Evolutionary conservation across 2,329 filamentous ascomycete genomes (phyloP).

Genomic region (Verruconis gallopava): DNA sequence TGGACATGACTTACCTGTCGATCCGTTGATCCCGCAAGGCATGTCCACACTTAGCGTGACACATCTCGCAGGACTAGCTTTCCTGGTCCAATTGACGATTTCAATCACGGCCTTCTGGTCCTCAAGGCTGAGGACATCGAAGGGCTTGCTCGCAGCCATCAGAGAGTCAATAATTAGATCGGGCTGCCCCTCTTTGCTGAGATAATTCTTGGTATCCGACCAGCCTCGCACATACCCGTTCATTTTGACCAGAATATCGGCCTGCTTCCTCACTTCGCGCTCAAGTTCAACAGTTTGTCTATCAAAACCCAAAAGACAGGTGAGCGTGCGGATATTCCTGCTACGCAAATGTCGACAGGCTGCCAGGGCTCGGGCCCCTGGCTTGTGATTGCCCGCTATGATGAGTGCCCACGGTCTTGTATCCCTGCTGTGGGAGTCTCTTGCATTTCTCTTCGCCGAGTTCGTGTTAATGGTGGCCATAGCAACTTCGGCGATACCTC

Average conservation of each 20-base stretch:
- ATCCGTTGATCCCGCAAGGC: conserved; percentile 76
- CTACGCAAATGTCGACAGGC: conserved; percentile 79
- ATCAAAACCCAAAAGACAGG: conserved; percentile 77
- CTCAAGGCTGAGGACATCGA: conserved; percentile 72
- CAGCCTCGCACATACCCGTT: conserved; percentile 59
- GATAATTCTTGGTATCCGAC: conserved; percentile 43
- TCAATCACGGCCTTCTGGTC: conserved; percentile 78
- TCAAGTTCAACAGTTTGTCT: conserved; percentile 73
- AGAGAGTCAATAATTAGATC: conserved; percentile 82
- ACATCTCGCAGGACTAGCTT: conserved; percentile 53
- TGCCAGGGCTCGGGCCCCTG: conserved; percentile 70
- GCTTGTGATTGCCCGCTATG: conserved; percentile 91
- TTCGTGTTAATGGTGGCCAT: conserved; percentile 47
- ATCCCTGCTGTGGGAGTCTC: conserved; percentile 27
- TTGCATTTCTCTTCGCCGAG: conserved; percentile 43
- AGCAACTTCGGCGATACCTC: conserved; percentile 76
- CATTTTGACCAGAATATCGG: conserved; percentile 72
- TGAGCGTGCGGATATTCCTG: conserved; percentile 64
- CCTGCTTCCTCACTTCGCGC: conserved; percentile 66
- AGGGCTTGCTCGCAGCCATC: conserved; percentile 73
- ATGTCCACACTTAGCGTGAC: conserved; percentile 73
- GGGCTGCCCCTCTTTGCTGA: conserved; percentile 47
- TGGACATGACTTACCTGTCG: conserved; percentile 39
- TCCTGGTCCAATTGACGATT: conserved; percentile 87
- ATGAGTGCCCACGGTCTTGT: conserved; percentile 53